Percentiles rank a stretch among this genome's conserved stretches.
Evolutionary conservation across 1,139 yeast genomes (phyloP).

Genomic region (Yamadazyma pseudoaaseri): DNA sequence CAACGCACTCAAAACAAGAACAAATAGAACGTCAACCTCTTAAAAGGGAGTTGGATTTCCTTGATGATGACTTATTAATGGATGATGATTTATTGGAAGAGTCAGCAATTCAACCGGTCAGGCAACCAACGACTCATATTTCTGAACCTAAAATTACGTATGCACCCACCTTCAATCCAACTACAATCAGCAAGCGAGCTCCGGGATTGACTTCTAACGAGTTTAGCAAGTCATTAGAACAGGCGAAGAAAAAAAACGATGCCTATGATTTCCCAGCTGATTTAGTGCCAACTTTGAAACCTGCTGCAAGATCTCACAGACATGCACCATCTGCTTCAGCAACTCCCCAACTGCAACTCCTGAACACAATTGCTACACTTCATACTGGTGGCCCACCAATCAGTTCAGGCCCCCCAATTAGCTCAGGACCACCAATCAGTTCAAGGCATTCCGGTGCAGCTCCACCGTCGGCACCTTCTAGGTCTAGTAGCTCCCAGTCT

Average conservation of each 20-base stretch:
- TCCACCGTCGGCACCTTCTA: slow-evolving; percentile 5
- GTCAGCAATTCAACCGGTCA: no score
- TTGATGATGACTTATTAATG: slow-evolving; percentile 17
- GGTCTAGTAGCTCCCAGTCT: slow-evolving; percentile 10
- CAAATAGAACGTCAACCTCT: slow-evolving; percentile 1
- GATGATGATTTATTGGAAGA: slow-evolving; percentile 20
- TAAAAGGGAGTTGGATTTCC: slow-evolving; percentile 12
- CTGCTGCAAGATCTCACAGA: slow-evolving; percentile 30
- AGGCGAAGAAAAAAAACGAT: slow-evolving; percentile 59
- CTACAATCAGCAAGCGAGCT: no score
- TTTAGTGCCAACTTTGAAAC: slow-evolving; percentile 41
- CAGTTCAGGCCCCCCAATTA: slow-evolving; percentile 1
- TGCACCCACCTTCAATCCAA: no score
- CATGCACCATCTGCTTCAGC: slow-evolving; percentile 6
- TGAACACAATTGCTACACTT: slow-evolving; percentile 1
- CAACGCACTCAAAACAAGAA: no score
- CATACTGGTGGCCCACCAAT: slow-evolving; percentile 1
- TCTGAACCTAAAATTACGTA: no score
- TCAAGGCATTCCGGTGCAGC: neutral
- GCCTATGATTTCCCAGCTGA: slow-evolving; percentile 80
- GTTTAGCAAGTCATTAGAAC: slow-evolving; percentile 36
- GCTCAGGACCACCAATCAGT: slow-evolving; percentile 2
- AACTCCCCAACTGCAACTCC: slow-evolving; percentile 2
- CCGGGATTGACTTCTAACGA: no score
- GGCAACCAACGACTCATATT: no score